These are phyloP conservation scores for Hymenoscyphus fraxineus DNA, from an alignment of 2,329 filamentous ascomycete species.

Conservation along the genomic window DNA sequence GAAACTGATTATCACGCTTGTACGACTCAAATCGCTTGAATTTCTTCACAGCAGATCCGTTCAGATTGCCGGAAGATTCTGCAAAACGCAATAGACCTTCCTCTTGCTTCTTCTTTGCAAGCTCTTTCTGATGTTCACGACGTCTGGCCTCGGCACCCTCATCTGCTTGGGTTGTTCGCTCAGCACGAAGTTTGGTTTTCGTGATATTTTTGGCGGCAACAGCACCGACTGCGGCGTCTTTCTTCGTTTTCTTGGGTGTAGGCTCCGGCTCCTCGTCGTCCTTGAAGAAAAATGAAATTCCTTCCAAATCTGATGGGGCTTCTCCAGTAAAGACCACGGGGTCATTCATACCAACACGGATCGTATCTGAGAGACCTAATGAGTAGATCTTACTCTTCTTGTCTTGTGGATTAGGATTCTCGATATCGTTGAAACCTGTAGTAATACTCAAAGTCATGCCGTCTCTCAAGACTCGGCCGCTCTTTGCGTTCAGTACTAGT, in stretches of 20 bases:
- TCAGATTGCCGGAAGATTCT: conserved; percentile 77
- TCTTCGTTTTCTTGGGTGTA: conserved; percentile 86
- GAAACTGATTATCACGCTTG: conserved; percentile 94
- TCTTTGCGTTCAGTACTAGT: conserved; percentile 83
- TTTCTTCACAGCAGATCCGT: conserved; percentile 92
- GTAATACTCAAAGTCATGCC: conserved; percentile 95
- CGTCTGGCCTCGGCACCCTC: conserved; percentile 86
- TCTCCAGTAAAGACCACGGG: conserved; percentile 90
- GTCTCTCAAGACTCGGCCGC: conserved; percentile 76
- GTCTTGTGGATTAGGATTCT: conserved; percentile 82
- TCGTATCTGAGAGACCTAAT: conserved; percentile 85
- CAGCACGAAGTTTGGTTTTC: conserved; percentile 85
- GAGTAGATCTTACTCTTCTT: conserved; percentile 88
- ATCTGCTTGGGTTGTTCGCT: conserved; percentile 81
- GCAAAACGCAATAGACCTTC: conserved; percentile 83
- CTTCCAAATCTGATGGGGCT: conserved; percentile 85
- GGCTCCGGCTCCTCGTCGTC: conserved; percentile 87
- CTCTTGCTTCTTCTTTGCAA: conserved; percentile 81
- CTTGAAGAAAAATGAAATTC: conserved; percentile 97
- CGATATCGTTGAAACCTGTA: conserved; percentile 84
- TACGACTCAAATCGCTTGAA: conserved; percentile 99
- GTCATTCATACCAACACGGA: conserved; percentile 77
- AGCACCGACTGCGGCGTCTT: conserved; percentile 75
- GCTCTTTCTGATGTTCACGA: conserved; percentile 87
- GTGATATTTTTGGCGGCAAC: conserved; percentile 95